A percentile compares a stretch with the other conserved stretches of the same genome.
Conservation (phyloP, 176 grass and related monocot genomes). For the Puccinellia tenuiflora region DNA sequence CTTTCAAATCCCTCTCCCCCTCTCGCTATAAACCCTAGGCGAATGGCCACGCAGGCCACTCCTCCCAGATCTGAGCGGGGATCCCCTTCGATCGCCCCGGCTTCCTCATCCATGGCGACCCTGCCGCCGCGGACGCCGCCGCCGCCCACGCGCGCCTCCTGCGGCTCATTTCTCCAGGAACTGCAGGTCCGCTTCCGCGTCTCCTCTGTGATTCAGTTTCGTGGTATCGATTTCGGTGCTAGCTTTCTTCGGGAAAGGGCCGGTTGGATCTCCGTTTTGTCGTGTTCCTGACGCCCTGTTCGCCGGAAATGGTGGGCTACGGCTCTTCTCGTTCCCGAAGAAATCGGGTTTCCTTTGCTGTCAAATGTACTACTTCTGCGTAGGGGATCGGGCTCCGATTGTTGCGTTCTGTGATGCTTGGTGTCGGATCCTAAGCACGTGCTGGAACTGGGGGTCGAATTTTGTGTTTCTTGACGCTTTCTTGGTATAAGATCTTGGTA, state of each 20-base stretch:
- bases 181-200: constrained; percentile 46
- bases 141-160: constrained; percentile 36
- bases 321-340: not conserved
- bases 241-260: not conserved
- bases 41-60: not conserved
- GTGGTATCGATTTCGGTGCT: not conserved
- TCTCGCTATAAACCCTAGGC: constrained; percentile 31
- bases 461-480: constrained; percentile 8
- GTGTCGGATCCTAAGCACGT: not conserved
- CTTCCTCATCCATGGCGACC: constrained; percentile 11
- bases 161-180: constrained; percentile 71
- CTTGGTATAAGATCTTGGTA: not conserved
- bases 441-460: not conserved
- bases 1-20: constrained; percentile 22
- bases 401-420: not conserved
- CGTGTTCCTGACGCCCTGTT: not conserved
- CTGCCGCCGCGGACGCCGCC: constrained; percentile 1
- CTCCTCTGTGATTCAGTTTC: not conserved
- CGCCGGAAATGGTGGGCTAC: not conserved
- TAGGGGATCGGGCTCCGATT: not conserved
- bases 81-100: not conserved
- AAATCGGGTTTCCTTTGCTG: not conserved
- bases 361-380: not conserved
- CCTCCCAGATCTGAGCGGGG: not conserved
- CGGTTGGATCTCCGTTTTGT: not conserved